Evolutionary conservation across 148 eudicot species (phyloP), one percentile per base, ranked within the genome.

Genomic region (Chenopodium formosanum): DNA sequence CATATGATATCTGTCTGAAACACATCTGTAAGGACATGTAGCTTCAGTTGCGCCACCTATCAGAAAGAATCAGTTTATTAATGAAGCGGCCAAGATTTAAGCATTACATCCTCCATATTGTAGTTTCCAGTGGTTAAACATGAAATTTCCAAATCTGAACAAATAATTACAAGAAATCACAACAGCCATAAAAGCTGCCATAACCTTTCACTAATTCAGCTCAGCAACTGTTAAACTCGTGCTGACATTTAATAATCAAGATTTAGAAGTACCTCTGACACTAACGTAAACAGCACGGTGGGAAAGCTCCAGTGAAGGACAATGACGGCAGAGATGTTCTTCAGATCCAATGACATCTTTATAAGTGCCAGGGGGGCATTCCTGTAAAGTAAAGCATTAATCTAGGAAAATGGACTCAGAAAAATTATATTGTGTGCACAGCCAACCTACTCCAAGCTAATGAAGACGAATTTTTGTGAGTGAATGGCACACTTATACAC

Each of bases 1-100:
- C 93, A 89, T 90, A 87, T 95, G 96, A 85, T 90, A 95, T 89
- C 94, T 93, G 78, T 93, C 98, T 40, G 96, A 91, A 82, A 91
- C 83, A 88, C 98, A 95, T 80, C 83, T 70, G 81, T 92, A 95
- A 72, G 98, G 98, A 82, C 98, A 95, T 80, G 97, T 96, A 48
- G 91, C 85, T 88, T 95, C 97, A 71, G 94, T 86, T 84, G 91
- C 87, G 65, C 98, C 98, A 83, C 98, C 98, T 95, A 90, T 71
- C 69, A 86, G 63, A 72, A 80, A 16, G 29, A 23, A 63, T 17
- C 70, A 67, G 67, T 14, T 31, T 47, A 48, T 77, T 72, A 71
- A 80, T 76, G 77, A 27, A n/a, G 63, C 56, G 13, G 19, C 10
- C 81, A 84, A 32, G 31, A 40, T 46, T 9, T 47, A 52, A 69